Evolutionary conservation across 139 green algal species (phyloP).

Genomic region (Micractinium sp.): DNA sequence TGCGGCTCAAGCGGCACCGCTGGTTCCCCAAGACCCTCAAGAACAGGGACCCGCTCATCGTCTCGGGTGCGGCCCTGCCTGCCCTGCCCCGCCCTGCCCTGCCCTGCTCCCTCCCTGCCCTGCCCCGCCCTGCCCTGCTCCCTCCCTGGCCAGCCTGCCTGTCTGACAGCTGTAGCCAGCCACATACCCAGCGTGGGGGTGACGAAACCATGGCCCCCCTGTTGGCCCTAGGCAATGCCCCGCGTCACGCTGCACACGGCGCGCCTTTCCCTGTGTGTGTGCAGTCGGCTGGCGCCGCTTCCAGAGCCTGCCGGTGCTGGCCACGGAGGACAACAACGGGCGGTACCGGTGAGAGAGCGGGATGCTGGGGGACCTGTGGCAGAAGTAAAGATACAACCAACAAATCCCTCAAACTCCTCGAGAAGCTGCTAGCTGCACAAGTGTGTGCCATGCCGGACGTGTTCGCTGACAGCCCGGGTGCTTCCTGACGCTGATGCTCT

Average conservation of each 20-base stretch:
- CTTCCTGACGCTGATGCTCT: too few species aligned
- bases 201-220: too few species aligned
- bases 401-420: too few species aligned
- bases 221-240: too few species aligned
- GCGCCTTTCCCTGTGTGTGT: neutral
- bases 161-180: too few species aligned
- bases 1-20: conserved; percentile 85
- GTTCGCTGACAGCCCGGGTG: too few species aligned
- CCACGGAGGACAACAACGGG: conserved; percentile 90
- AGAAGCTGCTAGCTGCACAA: too few species aligned
- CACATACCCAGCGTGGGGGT: too few species aligned
- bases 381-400: neutral
- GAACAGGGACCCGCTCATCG: conserved; percentile 92
- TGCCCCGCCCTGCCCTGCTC: neutral
- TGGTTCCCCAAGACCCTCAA: conserved; percentile 91
- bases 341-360: conserved; percentile 61
- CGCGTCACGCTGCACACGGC: too few species aligned
- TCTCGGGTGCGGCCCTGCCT: conserved; percentile 59
- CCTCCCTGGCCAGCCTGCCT: neutral
- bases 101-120: neutral
- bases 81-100: neutral
- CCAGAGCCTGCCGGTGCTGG: conserved; percentile 90
- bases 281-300: conserved; percentile 93
- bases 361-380: neutral
- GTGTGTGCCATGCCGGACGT: too few species aligned